A percentile compares a stretch with the other conserved stretches of the same genome.
phyloP scores from a whole-genome alignment of 495 filamentous ascomycete genomes.

The Neurospora cerealis region DNA sequence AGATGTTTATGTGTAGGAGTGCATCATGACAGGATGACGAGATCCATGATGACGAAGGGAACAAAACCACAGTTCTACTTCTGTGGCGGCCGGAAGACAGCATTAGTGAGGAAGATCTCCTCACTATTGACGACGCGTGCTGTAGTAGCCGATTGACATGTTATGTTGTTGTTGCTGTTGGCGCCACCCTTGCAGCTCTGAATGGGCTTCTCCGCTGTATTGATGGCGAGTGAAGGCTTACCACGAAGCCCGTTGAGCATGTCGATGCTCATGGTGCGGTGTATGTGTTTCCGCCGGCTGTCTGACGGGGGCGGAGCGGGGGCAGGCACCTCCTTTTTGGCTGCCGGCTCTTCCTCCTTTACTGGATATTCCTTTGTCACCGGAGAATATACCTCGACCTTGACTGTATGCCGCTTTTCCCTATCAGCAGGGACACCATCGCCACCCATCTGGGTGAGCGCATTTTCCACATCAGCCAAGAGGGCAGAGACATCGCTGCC shows the following conservation, averaged over 20 bases:
- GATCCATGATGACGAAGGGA: background rate
- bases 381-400: background rate
- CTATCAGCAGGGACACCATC: constrained; percentile 7
- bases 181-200: constrained; percentile 2
- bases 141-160: constrained; percentile 3
- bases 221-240: constrained; percentile 8
- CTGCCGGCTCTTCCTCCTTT: constrained; percentile 5
- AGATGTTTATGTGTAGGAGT: background rate
- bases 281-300: constrained; percentile 19
- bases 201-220: constrained; percentile 15
- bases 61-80: background rate
- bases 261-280: constrained; percentile 33
- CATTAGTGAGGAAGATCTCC: constrained; percentile 33
- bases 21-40: background rate
- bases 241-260: constrained; percentile 19
- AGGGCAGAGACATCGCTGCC: constrained; percentile 54
- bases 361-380: background rate
- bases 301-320: constrained; percentile 6
- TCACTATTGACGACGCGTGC: constrained; percentile 4
- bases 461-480: constrained; percentile 49
- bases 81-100: constrained; percentile 27
- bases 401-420: background rate
- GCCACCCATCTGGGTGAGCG: constrained; percentile 43
- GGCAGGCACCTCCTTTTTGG: background rate
- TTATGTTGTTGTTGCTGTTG: background rate